Evolutionary conservation across 257 asterid species (phyloP).

Genomic region (Hygrophila difformis): DNA sequence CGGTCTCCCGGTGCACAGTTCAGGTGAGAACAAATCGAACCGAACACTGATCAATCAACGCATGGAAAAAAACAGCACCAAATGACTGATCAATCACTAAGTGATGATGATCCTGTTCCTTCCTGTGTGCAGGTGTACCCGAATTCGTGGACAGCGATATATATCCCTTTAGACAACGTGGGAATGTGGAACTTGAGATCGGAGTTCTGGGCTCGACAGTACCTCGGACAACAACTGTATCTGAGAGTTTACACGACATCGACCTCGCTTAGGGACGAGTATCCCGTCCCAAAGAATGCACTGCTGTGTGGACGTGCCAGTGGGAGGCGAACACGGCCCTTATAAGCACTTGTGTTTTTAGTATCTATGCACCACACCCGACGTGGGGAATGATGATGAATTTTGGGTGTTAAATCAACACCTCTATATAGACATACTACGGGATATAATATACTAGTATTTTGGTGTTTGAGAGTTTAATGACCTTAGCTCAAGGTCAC

Average conservation of each 20-base stretch:
- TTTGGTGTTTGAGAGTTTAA: slow-evolving; percentile 13
- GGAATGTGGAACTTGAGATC: slow-evolving; percentile 92
- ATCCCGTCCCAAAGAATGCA: slow-evolving; percentile 81
- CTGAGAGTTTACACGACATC: slow-evolving; percentile 63
- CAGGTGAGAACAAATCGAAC: slow-evolving; percentile 37
- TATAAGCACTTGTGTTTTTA: no score
- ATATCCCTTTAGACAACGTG: slow-evolving; percentile 64
- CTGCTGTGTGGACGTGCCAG: slow-evolving; percentile 72
- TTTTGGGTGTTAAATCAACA: slow-evolving; percentile 32
- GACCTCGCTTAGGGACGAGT: slow-evolving; percentile 72
- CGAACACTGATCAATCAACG: no score
- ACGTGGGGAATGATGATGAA: neutral
- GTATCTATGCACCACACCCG: neutral
- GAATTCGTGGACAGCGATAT: slow-evolving; percentile 69
- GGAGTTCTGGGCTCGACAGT: slow-evolving; percentile 81
- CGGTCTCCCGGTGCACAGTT: slow-evolving; percentile 66
- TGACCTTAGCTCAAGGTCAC: slow-evolving; percentile 63
- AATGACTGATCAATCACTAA: no score
- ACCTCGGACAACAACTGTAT: slow-evolving; percentile 76
- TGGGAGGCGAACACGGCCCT: slow-evolving; percentile 71
- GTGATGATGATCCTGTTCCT: no score
- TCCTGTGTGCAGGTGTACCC: slow-evolving; percentile 76
- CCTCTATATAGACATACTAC: neutral
- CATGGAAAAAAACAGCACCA: no score
- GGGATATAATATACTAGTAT: neutral